Conservation (phyloP, 345 rosid genomes). For the Anacardium occidentale region DNA sequence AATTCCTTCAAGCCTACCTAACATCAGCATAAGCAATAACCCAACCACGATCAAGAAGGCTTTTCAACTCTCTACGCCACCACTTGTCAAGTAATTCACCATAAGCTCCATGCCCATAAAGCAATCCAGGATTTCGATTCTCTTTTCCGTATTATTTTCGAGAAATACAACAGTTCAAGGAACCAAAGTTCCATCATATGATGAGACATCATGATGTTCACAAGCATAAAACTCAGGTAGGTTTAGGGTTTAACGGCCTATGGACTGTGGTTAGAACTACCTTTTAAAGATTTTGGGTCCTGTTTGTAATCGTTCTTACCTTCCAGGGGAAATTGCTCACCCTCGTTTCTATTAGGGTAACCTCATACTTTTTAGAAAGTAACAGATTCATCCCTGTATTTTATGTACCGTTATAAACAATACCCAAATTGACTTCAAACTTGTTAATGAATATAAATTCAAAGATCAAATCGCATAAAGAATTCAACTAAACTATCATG, state of each 20-base stretch:
- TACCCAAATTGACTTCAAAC: no score
- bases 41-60: constrained; percentile 99
- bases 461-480: no score
- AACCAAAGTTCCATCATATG: constrained; percentile 68
- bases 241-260: constrained; percentile 17
- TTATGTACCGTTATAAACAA: no score
- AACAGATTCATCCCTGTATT: no score
- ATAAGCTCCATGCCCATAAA: constrained; percentile 95
- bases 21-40: constrained; percentile 93
- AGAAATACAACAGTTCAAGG: constrained; percentile 79
- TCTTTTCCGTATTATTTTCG: constrained; percentile 42
- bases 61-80: constrained; percentile 88
- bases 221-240: constrained; percentile 88
- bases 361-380: no score
- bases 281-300: no score
- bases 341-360: no score
- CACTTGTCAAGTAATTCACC: constrained; percentile 90
- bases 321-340: no score
- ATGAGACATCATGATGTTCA: constrained; percentile 62
- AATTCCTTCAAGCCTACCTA: constrained; percentile 48
- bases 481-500: no score
- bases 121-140: constrained; percentile 61
- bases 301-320: no score
- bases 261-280: no score
- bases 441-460: no score